phyloP scores from a whole-genome alignment of 176 grass and related monocot genomes.

The Microstegium vimineum region DNA sequence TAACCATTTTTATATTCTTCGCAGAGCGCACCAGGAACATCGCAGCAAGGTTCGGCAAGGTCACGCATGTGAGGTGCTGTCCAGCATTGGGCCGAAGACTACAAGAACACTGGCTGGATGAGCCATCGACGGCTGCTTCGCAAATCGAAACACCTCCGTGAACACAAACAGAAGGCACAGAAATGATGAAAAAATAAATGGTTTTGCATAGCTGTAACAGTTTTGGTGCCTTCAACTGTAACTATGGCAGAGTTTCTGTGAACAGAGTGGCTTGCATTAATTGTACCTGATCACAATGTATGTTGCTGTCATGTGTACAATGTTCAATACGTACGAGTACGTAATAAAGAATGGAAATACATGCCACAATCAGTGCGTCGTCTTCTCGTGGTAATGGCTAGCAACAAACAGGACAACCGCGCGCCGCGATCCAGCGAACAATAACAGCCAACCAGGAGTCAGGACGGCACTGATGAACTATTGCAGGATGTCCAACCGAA shows the following conservation, averaged over 20 bases:
- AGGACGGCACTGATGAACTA: no score
- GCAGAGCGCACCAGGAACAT: conserved; percentile 25
- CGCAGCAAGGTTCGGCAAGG: conserved; percentile 30
- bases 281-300: neutral
- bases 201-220: neutral
- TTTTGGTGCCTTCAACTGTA: neutral
- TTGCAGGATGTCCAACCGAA: no score
- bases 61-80: conserved; percentile 48
- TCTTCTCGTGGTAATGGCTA: neutral
- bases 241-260: neutral
- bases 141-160: neutral
- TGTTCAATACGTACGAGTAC: neutral
- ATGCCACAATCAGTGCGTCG: neutral
- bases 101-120: neutral
- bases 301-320: neutral
- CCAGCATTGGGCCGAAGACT: neutral
- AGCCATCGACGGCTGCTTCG: neutral
- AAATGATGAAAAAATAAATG: neutral
- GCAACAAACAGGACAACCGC: neutral
- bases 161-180: neutral
- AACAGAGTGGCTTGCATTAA: neutral
- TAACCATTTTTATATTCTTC: neutral
- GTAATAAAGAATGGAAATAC: neutral
- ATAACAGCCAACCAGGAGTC: neutral
- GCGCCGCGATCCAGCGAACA: no score